Base-by-base conservation (phyloP, 768 basidiomycete species). In the Imleria badia region DNA sequence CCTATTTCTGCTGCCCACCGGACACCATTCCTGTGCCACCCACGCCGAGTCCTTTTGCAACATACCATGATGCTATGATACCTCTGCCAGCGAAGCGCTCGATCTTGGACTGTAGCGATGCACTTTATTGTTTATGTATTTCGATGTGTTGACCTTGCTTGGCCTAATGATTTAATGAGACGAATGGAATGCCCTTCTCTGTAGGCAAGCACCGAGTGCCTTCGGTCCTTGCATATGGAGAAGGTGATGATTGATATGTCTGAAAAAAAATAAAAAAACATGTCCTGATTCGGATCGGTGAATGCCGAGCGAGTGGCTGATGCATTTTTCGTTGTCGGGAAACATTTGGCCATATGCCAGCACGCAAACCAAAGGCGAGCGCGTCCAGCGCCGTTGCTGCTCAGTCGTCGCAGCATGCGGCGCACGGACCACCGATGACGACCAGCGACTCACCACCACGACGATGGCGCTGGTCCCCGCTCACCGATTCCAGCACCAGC, bases 401-500 rank as follows among this genome's bases (percentile, higher is more conserved):
- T n/a, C 53, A 34, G n/a, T 19, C 52, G 61, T 55, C 29, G 17
- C 45, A 50, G 33, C 50, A 57, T 54, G 62, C 58, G 29, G 52
- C 57, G 51, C 68, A 63, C 56, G 51, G 56, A 51, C 60, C 60
- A 57, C 9, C 42, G 51, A 52, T 20, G 47, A n/a, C 52, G 2
- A 41, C 44, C 40, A 42, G 13, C 45, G 30, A 48, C 6, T 40
- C 38, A 41, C 51, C 51, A 19, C 53, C 55, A 11, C 66, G 63
- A 54, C 59, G 36, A 61, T 73, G 72, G 88, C 72, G 81, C 49
- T 92, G 90, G 90, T 76, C 79, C 52, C 78, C 82, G 45, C 75
- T 94, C 53, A 83, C 89, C 36, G 87, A 91, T 71, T 78, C 84
- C 11, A 79, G 78, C 48, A 78, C 81, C 41, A 87, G 80, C 60